Evolutionary conservation across 352 stramenopile genomes (phyloP), one percentile per base, ranked within the genome.

Genomic region (Phytophthora sojae): DNA sequence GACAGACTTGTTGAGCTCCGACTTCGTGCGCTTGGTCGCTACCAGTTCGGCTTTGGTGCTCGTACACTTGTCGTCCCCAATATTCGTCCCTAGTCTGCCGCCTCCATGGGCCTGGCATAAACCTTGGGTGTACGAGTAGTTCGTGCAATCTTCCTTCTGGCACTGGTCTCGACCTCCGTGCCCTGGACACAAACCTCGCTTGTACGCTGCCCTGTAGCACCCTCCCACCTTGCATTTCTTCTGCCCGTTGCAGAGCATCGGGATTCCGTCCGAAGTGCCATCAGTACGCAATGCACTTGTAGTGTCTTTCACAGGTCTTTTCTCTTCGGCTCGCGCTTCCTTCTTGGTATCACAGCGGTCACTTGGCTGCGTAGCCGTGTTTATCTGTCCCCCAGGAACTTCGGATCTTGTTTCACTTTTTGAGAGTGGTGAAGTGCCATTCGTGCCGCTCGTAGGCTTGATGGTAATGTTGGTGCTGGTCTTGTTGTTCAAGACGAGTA

Each of bases 151-250:
- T 52, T 63, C 17, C n/a, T 26, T 25, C 9, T 19, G 21, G 17
- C 37, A 61, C 23, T 61, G 61, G 4, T 67, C 49, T 54, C 45
- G 52, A 15, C 37, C 53, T 50, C 25, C 60, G 59, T 73, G 66
- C 5, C 1, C 21, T 17, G 37, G 45, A 37, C 67, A 69, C 49
- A 60, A 17, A 2, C 37, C 53, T 45, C 17, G 25, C 14, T 57
- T 30, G 59, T 57, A 57, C 45, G 53, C 52, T 17, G 47, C 44
- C 35, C 45, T 62, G 53, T 64, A 63, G 52, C 66, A 73, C 4
- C 32, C 49, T 30, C 64, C 53, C 32, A 21, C 25, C 39, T 53
- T 44, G 39, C 57, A 67, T 49, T 72, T 67, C 29, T 42, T 57
- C 37, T 62, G 37, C 7, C 57, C 58, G 32, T 67, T 72, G 57